Evolutionary conservation across 208 protist species (phyloP).

Genomic region (Trypanosoma lewisi): DNA sequence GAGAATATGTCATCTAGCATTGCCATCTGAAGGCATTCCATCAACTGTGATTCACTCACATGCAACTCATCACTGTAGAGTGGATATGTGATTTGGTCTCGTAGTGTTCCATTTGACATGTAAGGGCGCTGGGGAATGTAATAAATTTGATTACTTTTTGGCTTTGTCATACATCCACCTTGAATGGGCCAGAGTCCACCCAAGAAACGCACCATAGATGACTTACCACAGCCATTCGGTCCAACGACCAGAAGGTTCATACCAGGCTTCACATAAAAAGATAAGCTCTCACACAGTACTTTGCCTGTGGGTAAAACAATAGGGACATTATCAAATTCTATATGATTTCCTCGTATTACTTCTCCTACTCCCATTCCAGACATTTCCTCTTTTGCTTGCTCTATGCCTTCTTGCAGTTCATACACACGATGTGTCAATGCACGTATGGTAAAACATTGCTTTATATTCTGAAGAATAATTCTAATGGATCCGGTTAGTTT

Average conservation of each 20-base stretch:
- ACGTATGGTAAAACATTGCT: slow-evolving; percentile 35
- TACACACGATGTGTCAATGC: slow-evolving; percentile 60
- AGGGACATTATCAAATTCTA: slow-evolving; percentile 78
- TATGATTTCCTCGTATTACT: slow-evolving; percentile 57
- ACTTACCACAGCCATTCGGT: slow-evolving; percentile 91
- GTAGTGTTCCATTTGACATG: slow-evolving; percentile 74
- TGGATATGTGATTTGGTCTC: slow-evolving; percentile 91
- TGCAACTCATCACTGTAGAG: slow-evolving; percentile 36
- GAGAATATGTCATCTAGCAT: slow-evolving; percentile 62
- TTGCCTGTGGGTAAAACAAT: slow-evolving; percentile 59
- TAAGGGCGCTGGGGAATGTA: slow-evolving; percentile 89
- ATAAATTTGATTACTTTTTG: slow-evolving; percentile 69
- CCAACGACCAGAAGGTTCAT: slow-evolving; percentile 91
- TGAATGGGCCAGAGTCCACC: slow-evolving; percentile 82
- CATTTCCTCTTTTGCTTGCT: slow-evolving; percentile 29
- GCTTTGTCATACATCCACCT: slow-evolving; percentile 64
- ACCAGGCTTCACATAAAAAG: slow-evolving; percentile 74
- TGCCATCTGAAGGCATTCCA: slow-evolving; percentile 59
- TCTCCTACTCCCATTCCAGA: slow-evolving; percentile 23
- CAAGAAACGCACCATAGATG: slow-evolving; percentile 79
- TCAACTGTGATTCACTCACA: slow-evolving; percentile 63
- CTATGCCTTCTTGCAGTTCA: slow-evolving; percentile 41
- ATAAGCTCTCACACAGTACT: slow-evolving; percentile 56
- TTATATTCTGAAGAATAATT: slow-evolving; percentile 46
- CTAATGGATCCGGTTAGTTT: slow-evolving; percentile 44